A percentile compares a stretch with the other conserved stretches of the same genome.
These are phyloP conservation scores for Caryopteris hybrid DNA, from an alignment of 305 asterid genomes.

Conservation along the genomic window DNA sequence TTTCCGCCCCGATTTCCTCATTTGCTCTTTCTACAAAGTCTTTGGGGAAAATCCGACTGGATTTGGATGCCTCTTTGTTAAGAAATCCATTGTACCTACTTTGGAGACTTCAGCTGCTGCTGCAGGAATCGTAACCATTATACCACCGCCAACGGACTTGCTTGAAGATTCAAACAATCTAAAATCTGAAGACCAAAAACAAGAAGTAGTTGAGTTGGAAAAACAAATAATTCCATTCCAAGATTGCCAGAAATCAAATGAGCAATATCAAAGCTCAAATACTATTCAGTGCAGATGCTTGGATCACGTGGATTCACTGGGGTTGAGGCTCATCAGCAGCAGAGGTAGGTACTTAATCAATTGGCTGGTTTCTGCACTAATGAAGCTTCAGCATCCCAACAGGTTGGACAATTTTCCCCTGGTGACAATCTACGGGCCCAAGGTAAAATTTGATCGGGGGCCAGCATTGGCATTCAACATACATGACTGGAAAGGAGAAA, in stretches of 20 bases:
- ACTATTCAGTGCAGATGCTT: slow-evolving; percentile 52
- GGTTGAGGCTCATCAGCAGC: slow-evolving; percentile 47
- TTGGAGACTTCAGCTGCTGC: slow-evolving; percentile 49
- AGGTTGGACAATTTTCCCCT: slow-evolving; percentile 53
- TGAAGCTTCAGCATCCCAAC: slow-evolving; percentile 83
- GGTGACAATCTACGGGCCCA: slow-evolving; percentile 80
- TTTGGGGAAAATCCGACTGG: slow-evolving; percentile 87
- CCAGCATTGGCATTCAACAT: slow-evolving; percentile 82
- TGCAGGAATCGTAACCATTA: slow-evolving; percentile 55
- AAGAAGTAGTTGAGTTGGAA: slow-evolving; percentile 12
- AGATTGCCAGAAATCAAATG: neutral
- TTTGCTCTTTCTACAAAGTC: slow-evolving; percentile 87
- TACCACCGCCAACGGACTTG: slow-evolving; percentile 41
- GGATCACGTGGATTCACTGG: slow-evolving; percentile 84
- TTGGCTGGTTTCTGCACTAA: slow-evolving; percentile 70
- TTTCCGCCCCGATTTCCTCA: slow-evolving; percentile 71
- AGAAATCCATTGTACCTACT: slow-evolving; percentile 47
- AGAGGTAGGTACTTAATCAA: slow-evolving; percentile 78
- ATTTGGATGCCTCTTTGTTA: slow-evolving; percentile 83
- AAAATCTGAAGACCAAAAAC: neutral
- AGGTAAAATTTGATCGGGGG: slow-evolving; percentile 73
- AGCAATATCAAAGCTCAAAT: neutral
- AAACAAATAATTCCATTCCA: slow-evolving; percentile 3
- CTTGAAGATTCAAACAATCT: too few relatives aligned
- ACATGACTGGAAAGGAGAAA: slow-evolving; percentile 86